A percentile compares a stretch with the other conserved stretches of the same genome.
Evolutionary conservation across 2,329 filamentous ascomycete species (phyloP).

Genomic region (Diaporthe caulivora): DNA sequence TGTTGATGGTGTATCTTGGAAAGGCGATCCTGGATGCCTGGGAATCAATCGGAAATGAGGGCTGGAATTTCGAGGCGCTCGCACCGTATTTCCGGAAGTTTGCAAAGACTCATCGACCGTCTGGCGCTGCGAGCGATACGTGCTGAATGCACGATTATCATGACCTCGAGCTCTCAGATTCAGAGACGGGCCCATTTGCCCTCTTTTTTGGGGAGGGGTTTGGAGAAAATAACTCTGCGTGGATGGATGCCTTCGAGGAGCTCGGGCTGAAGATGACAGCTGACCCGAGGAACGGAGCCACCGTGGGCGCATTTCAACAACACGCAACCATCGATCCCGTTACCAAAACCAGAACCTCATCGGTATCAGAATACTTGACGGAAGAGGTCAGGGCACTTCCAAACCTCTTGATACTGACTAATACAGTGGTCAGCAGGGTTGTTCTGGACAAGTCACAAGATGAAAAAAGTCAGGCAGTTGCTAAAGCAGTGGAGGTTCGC

Average conservation of each 20-base stretch:
- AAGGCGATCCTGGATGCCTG: constrained; percentile 45
- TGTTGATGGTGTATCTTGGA: constrained; percentile 45
- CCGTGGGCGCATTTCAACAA: constrained; percentile 33
- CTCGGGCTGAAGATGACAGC: constrained; percentile 23
- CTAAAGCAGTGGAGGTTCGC: constrained; percentile 43
- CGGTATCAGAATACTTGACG: constrained; percentile 36
- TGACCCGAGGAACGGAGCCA: constrained; percentile 31
- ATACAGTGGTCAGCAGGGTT: constrained; percentile 44
- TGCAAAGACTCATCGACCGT: constrained; percentile 44
- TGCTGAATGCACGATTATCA: constrained; percentile 1
- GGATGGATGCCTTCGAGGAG: constrained; percentile 52
- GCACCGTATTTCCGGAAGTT: constrained; percentile 52
- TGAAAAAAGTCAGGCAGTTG: background rate
- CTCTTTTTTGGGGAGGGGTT: constrained; percentile 52
- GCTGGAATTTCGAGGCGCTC: constrained; percentile 45
- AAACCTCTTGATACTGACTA: constrained; percentile 40
- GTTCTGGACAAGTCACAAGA: constrained; percentile 24
- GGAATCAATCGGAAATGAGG: constrained; percentile 45
- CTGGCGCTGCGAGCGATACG: background rate
- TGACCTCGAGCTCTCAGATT: constrained; percentile 35
- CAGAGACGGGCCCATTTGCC: constrained; percentile 50
- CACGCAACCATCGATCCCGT: constrained; percentile 35
- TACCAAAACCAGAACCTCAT: constrained; percentile 34
- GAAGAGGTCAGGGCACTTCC: constrained; percentile 27
- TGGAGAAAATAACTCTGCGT: constrained; percentile 49